Evolutionary conservation across 2,329 filamentous ascomycete genomes (phyloP), one percentile per base, ranked within the genome.

Genomic region (Amesomyces nigricolor): DNA sequence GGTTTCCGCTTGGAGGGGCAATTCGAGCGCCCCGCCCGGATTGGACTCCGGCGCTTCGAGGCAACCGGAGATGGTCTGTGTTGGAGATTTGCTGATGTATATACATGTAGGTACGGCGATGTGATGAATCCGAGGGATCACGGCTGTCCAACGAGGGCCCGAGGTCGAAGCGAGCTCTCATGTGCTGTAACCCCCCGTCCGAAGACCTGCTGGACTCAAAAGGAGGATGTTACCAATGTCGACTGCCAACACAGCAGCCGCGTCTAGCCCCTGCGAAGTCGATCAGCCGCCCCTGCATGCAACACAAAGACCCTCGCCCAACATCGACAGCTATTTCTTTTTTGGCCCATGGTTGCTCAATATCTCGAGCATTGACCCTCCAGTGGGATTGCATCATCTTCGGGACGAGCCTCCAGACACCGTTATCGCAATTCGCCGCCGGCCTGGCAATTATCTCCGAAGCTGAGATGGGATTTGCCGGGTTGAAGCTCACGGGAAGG

Each of bases 11-110:
- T 35, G 32, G 32, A 35, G 32, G 32, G 32, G 17, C 46, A 22
- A 13, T n/a, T n/a, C 9, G 32, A 50, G 22, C 10, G 32, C 54
- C 51, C 54, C 55, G 47, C 52, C 50, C 46, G 55, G 51, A 57
- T 47, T 29, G 39, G 9, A 47, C 53, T 55, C 47, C 47, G 42
- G 13, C 35, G 42, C 35, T 47, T 47, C 35, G n/a, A 42, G 16
- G 22, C 47, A 51, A 55, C 51, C 53, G 51, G 30, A 57, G 30
- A 1, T 39, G 45, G 14, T 11, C 14, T 53, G 32, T 35, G 32
- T 35, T 13, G 11, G 32, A 35, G 32, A 26, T 26, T 2, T 26
- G 32, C 8, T 35, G 32, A 35, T 35, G 9, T 35, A 9, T 9
- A 7, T 35, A 13, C 9, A 9, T 10, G 9, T 35, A 35, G 32